Conservation (phyloP, 495 filamentous ascomycete species). For the Neurospora africana region DNA sequence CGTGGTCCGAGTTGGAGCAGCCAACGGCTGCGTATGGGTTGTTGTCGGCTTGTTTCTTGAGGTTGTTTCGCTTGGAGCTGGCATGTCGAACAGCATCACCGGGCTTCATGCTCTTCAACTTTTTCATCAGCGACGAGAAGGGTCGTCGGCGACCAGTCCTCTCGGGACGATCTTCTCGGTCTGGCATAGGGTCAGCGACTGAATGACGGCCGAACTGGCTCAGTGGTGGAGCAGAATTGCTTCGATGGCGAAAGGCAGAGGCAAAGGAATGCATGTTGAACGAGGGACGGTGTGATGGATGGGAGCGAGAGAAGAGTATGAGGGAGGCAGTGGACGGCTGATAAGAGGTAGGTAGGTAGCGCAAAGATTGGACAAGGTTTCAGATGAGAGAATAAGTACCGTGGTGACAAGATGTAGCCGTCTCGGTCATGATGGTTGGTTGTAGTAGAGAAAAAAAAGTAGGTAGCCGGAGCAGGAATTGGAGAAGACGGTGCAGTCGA, state of each 20-base stretch:
- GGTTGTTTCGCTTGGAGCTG: conserved; percentile 18
- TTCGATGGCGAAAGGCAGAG: conserved; percentile 9
- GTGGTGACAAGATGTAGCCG: conserved; percentile 46
- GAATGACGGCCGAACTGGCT: conserved; percentile 5
- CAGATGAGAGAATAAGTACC: conserved; percentile 36
- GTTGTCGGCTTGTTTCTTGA: conserved; percentile 57
- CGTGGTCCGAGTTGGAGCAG: conserved; percentile 7
- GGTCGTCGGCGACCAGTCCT: conserved; percentile 56
- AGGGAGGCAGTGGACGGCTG: conserved; percentile 1
- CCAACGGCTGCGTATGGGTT: conserved; percentile 73
- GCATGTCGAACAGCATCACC: conserved; percentile 25
- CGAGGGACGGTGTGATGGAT: not conserved
- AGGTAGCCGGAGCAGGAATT: not conserved
- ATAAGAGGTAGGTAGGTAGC: conserved; percentile 7
- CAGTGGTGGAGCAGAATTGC: conserved; percentile 7
- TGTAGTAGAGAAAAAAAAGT: conserved; percentile 3
- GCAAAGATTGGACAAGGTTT: not conserved
- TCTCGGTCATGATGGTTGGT: conserved; percentile 58
- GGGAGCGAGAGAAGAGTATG: not conserved
- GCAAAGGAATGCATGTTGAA: conserved; percentile 9
- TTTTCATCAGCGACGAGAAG: conserved; percentile 91
- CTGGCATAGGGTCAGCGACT: conserved; percentile 21
- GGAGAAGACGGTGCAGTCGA: not conserved
- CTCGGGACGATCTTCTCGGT: conserved; percentile 30
- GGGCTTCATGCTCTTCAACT: conserved; percentile 73